A percentile compares a stretch with the other conserved stretches of the same genome.
These are phyloP conservation scores for Solanum chmielewskii DNA, from an alignment of 257 asterid species.

Conservation along the genomic window DNA sequence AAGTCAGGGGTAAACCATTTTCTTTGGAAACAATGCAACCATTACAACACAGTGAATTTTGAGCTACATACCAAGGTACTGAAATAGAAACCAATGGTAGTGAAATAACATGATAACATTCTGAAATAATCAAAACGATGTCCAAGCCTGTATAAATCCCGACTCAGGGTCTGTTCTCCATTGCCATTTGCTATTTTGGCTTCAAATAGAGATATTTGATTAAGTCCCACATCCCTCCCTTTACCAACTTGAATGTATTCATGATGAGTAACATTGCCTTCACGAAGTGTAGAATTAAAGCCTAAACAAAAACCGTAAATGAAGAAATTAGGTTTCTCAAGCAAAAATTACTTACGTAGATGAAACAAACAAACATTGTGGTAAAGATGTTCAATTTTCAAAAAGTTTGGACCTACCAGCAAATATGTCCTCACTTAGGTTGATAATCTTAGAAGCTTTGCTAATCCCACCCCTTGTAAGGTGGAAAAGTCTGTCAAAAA, in stretches of 20 bases:
- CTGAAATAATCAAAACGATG: slow-evolving; percentile 97
- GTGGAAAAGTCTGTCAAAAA: slow-evolving; percentile 92
- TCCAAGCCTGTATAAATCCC: slow-evolving; percentile 92
- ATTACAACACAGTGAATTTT: not conserved
- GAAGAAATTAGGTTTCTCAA: not conserved
- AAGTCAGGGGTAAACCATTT: not conserved
- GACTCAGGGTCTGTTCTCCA: slow-evolving; percentile 96
- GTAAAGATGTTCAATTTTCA: not conserved
- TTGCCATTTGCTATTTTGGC: slow-evolving; percentile 97
- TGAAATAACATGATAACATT: slow-evolving; percentile 93
- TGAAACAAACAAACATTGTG: not conserved
- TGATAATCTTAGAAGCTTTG: slow-evolving; percentile 89
- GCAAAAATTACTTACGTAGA: not conserved
- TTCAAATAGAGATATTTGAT: slow-evolving; percentile 93
- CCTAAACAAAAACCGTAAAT: slow-evolving; percentile 29
- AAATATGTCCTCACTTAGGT: slow-evolving; percentile 92
- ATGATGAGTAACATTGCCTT: slow-evolving; percentile 96
- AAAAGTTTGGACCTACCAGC: slow-evolving; percentile 47
- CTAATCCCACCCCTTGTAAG: slow-evolving; percentile 98
- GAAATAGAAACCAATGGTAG: slow-evolving; percentile 92
- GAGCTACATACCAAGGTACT: slow-evolving; percentile 71
- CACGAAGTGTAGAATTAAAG: slow-evolving; percentile 94
- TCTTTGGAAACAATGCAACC: not conserved
- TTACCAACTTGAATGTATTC: slow-evolving; percentile 98
- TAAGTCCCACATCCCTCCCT: slow-evolving; percentile 98